phyloP scores from a whole-genome alignment of 73 alveolate species.

The Blepharisma stoltei region DNA sequence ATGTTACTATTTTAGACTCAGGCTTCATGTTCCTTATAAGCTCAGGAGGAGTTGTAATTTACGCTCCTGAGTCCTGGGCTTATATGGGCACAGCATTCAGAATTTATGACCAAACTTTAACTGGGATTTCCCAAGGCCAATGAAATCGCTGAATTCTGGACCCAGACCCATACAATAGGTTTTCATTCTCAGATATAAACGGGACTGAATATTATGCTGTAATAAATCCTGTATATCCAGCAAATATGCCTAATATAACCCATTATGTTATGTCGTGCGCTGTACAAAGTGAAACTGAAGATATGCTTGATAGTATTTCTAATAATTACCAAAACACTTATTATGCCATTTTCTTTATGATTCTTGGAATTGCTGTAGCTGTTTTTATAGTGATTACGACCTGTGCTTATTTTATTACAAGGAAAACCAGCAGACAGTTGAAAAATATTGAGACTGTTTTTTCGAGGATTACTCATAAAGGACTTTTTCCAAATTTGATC shows the following conservation, averaged over 20 bases:
- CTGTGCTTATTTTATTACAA: neutral
- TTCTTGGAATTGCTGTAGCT: neutral
- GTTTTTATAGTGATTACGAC: neutral
- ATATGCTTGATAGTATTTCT: neutral
- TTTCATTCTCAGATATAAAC: neutral
- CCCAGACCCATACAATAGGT: neutral
- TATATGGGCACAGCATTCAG: neutral
- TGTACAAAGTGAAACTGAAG: neutral
- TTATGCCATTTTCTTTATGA: neutral
- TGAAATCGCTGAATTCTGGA: neutral
- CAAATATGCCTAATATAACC: neutral
- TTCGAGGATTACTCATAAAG: neutral
- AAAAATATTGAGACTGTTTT: neutral
- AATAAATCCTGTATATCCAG: neutral
- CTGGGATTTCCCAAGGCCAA: conserved; percentile 20
- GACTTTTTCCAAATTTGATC: neutral
- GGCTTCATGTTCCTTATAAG: conserved; percentile 2
- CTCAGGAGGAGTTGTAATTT: conserved; percentile 3
- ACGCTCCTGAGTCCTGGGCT: conserved; percentile 4
- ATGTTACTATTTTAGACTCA: neutral
- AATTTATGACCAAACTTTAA: neutral
- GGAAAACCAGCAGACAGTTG: neutral
- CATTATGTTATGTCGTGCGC: neutral
- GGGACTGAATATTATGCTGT: neutral
- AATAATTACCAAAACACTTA: neutral